Evolutionary conservation across 345 rosid species (phyloP), one percentile per base, ranked within the genome.

Genomic region (Rhodamnia rubescens): DNA sequence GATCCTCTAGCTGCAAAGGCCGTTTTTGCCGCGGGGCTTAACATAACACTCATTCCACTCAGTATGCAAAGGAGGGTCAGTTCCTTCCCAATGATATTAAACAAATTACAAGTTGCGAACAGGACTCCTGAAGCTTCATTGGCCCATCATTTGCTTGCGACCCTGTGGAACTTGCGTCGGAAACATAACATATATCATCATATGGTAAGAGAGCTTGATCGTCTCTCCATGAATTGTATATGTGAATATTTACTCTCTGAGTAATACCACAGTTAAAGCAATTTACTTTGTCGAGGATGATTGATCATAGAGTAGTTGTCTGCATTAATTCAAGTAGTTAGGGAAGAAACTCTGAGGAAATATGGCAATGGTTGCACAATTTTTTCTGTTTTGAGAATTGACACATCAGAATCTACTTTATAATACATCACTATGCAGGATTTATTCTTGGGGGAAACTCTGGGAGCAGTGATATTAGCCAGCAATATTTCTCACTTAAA

Each of bases 1-100:
- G 99, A 96, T 85, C 98, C 99, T 57, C 88, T 91, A 40, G 98
- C 99, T 47, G 98, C 96, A 42, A 94, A 94, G 85, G 86, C 90
- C 5, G 96, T 95, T 53, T 88, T 96, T 13, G 89, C 90, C 32
- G 94, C 98, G 12, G 87, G 88, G 32, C 85, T 95, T 26, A 82
- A 92, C 84, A 91, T 96, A 90, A 96, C 92, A 20, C 94, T 96
- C 86, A 87, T 95, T 83, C 99, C 99, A 47, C 94, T 95, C 8
- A 64, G 86, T 32, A 83, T 89, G 52, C 98, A 94, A 87, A 91
- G 92, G 10, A 87, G 87, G 83, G 90, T 94, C 50, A 87, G 87
- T 27, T 91, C 95, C 26, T 92, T 93, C 81, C 57, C 89, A 7
- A 42, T 81, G 57, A 84, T 93, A 54, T 91, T 92, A 5, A 42